phyloP scores from a whole-genome alignment of 208 protist species.

The Phytomonas serpens region DNA sequence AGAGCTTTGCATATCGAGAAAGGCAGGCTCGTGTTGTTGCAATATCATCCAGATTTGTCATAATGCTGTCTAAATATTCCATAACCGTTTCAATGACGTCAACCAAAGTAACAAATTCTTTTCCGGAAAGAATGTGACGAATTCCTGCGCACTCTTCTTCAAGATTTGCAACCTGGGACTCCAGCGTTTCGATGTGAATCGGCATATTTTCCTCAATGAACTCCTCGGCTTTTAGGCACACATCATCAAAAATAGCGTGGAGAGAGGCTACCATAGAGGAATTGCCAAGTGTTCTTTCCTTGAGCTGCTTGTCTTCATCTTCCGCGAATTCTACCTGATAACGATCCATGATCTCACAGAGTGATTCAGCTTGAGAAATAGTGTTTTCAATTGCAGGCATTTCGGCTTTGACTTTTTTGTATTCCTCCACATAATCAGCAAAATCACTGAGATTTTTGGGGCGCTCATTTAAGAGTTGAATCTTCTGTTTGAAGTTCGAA shows the following conservation, averaged over 20 bases:
- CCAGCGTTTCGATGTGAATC: slow-evolving; percentile 58
- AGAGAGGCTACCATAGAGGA: slow-evolving; percentile 46
- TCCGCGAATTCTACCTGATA: slow-evolving; percentile 85
- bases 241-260: slow-evolving; percentile 78
- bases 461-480: slow-evolving; percentile 71
- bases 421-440: slow-evolving; percentile 78
- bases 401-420: slow-evolving; percentile 67
- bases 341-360: slow-evolving; percentile 88
- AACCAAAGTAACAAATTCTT: slow-evolving; percentile 76
- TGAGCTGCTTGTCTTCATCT: slow-evolving; percentile 86
- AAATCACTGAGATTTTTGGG: slow-evolving; percentile 63
- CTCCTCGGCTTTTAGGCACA: slow-evolving; percentile 70
- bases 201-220: slow-evolving; percentile 86
- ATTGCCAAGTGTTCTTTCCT: slow-evolving; percentile 81
- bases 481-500: slow-evolving; percentile 84
- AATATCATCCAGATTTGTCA: slow-evolving; percentile 65
- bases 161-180: slow-evolving; percentile 59
- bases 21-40: slow-evolving; percentile 60
- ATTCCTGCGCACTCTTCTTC: slow-evolving; percentile 82
- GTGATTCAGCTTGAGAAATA: slow-evolving; percentile 73
- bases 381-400: slow-evolving; percentile 39
- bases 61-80: slow-evolving; percentile 78
- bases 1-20: slow-evolving; percentile 77
- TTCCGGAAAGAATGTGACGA: slow-evolving; percentile 78
- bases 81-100: slow-evolving; percentile 81